Evolutionary conservation across 441 rosid species (phyloP).

Genomic region (Populus hybrid): DNA sequence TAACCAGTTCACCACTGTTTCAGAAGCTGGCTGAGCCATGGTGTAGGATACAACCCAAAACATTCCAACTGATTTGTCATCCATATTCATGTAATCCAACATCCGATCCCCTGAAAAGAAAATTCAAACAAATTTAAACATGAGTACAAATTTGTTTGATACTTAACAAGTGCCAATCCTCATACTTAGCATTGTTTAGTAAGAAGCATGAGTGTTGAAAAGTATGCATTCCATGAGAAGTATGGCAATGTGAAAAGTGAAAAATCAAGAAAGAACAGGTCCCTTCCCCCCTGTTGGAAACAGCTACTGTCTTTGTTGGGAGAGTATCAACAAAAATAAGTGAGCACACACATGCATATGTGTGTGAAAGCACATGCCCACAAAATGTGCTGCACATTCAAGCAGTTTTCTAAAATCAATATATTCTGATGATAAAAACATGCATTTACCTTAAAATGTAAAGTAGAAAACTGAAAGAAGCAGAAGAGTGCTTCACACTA

Average conservation of each 20-base stretch:
- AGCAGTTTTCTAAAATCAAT: not conserved
- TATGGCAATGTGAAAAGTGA: not conserved
- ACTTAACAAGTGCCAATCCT: not conserved
- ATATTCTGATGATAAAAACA: not conserved
- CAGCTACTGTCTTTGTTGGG: not conserved
- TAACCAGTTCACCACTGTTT: conserved; percentile 78
- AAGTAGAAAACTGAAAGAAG: conserved; percentile 1
- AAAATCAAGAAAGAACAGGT: not conserved
- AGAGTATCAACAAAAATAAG: not conserved
- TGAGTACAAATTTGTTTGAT: not conserved
- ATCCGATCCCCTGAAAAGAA: conserved; percentile 71
- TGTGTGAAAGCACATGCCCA: not conserved
- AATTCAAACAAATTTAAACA: conserved; percentile 14
- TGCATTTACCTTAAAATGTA: not conserved
- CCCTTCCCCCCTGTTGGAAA: not conserved
- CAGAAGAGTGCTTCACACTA: not conserved
- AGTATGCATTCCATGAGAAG: not conserved
- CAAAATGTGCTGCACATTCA: not conserved
- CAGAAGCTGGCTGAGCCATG: conserved; percentile 96
- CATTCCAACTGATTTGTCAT: conserved; percentile 95
- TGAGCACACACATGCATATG: not conserved
- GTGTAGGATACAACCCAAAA: conserved; percentile 99
- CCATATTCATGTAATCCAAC: conserved; percentile 98
- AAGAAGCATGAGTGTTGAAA: not conserved
- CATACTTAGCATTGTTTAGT: not conserved